phyloP scores from a whole-genome alignment of 805 yeast species.

The Candida chauliodis region DNA sequence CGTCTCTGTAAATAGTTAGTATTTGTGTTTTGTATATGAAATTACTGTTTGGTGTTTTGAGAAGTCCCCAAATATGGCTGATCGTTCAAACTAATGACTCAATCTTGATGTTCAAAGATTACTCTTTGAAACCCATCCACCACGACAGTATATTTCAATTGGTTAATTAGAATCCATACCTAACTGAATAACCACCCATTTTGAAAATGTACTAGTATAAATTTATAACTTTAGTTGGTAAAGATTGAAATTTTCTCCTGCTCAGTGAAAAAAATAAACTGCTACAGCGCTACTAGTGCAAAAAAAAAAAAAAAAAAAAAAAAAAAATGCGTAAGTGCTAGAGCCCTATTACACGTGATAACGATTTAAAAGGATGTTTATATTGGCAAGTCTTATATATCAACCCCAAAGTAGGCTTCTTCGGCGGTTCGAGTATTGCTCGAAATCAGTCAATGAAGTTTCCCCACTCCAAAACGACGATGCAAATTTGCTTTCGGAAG shows the following conservation, averaged over 20 bases:
- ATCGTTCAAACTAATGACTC: constrained; percentile 1
- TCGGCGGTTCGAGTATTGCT: constrained; percentile 20
- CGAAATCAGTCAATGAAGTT: constrained; percentile 23
- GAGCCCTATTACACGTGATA: constrained; percentile 8
- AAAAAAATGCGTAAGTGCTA: too few species aligned
- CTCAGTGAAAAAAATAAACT: not conserved
- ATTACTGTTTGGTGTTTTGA: constrained; percentile 5
- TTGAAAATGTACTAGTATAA: not conserved
- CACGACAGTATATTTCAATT: constrained; percentile 5
- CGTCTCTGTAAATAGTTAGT: constrained; percentile 73
- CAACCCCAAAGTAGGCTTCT: constrained; percentile 21
- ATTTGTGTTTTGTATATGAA: constrained; percentile 17
- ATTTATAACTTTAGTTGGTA: constrained; percentile 1
- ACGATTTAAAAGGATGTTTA: constrained; percentile 21
- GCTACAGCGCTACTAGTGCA: constrained; percentile 1
- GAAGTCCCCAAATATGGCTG: constrained; percentile 3
- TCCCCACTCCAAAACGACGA: constrained; percentile 26
- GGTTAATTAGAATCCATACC: not conserved
- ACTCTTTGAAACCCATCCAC: constrained; percentile 7
- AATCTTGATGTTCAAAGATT: constrained; percentile 7
- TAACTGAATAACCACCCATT: constrained; percentile 3
- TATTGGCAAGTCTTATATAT: constrained; percentile 23
- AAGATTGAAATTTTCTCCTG: constrained; percentile 3
- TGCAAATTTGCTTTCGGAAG: not conserved
- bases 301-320: too few species aligned